Base-by-base conservation (phyloP, 768 basidiomycete species). In the Lepiota brunneoincarnata region DNA sequence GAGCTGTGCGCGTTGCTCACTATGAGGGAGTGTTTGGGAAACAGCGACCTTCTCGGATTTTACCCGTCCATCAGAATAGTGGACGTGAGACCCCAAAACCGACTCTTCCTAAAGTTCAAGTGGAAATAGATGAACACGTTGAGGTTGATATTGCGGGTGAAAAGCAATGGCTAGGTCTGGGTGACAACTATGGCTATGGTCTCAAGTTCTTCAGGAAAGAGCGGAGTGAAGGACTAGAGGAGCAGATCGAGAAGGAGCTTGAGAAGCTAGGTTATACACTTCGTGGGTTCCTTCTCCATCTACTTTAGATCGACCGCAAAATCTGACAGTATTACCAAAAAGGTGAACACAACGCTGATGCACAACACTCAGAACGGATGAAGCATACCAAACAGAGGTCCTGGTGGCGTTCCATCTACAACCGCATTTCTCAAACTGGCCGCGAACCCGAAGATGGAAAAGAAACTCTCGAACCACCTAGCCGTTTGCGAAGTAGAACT, bases 381-480 rank as follows among this genome's bases (percentile, higher is more conserved):
- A 52, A 52, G 20, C 41, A 40, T 20, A 5, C 44, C 7, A 44
- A 40, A 17, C 43, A 46, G 55, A 66, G 70, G 2, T 81, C 82
- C 0, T 84, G 82, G 82, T 84, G 83, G 83, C 75, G 75, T 15
- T 74, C 66, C 47, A 64, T 81, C 14, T 83, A 83, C 63, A 64
- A 75, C 57, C 76, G 79, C 17, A 59, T 84, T 28, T 82, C 82
- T 11, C 76, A 78, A 48, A 61, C 70, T 15, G 69, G 68, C 10
- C 66, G 61, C 43, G 72, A 72, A 49, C 59, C 60, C 49, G 59
- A 60, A 34, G 53, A 54, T 49, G 59, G 61, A 21, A 55, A 50
- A 26, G 48, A 60, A 24, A 57, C 58, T 23, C 56, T 49, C 15
- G 36, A 35, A 26, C 51, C 43, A 7, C 51, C 34, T 40, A 47